A percentile compares a stretch with the other conserved stretches of the same genome.
phyloP scores from a whole-genome alignment of 2,329 filamentous ascomycete genomes.

The Phialophora macrospora region DNA sequence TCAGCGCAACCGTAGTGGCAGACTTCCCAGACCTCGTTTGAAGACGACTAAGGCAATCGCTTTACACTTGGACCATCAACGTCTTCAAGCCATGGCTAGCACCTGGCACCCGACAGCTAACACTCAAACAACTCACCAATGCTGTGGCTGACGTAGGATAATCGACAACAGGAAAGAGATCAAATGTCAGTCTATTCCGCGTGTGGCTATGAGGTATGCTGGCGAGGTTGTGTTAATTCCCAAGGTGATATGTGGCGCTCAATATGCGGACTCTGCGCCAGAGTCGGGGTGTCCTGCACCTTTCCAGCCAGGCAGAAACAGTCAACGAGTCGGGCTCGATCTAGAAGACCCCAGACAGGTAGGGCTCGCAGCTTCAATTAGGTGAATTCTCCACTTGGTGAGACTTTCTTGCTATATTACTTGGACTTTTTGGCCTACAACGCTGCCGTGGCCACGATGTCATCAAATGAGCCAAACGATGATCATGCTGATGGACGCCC shows the following conservation, averaged over 20 bases:
- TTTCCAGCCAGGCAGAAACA: slow-evolving; percentile 24
- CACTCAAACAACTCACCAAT: not conserved
- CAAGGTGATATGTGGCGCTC: slow-evolving; percentile 22
- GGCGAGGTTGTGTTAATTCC: no score
- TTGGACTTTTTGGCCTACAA: not conserved
- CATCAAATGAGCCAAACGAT: not conserved
- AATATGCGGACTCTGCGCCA: slow-evolving; percentile 20
- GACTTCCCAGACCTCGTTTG: no score
- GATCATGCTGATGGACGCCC: not conserved
- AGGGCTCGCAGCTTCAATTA: not conserved
- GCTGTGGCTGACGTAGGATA: not conserved
- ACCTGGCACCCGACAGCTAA: not conserved
- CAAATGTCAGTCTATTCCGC: slow-evolving; percentile 13
- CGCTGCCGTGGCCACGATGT: not conserved
- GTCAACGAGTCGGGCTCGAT: not conserved
- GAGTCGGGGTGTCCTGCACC: slow-evolving; percentile 18
- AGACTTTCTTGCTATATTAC: not conserved
- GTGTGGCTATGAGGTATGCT: no score
- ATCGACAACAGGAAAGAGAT: slow-evolving; percentile 19
- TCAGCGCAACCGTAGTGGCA: not conserved
- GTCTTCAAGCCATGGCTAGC: slow-evolving; percentile 1
- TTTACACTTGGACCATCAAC: not conserved
- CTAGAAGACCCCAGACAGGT: not conserved
- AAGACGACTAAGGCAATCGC: no score
- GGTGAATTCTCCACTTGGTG: not conserved